A percentile compares a stretch with the other conserved stretches of the same genome.
phyloP scores from a whole-genome alignment of 257 asterid genomes.

The Forsythia suspensa region DNA sequence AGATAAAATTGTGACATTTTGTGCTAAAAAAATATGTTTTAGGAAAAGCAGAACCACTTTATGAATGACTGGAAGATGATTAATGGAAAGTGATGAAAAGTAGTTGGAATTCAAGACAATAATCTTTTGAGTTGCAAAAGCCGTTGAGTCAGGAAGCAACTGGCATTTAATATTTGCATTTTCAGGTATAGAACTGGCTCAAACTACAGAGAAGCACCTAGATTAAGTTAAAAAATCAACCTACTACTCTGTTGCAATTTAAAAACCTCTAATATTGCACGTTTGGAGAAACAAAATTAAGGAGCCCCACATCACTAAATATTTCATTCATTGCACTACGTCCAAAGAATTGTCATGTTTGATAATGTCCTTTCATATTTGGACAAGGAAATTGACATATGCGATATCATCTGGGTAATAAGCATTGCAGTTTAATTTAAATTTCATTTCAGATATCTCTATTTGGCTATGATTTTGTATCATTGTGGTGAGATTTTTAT shows the following conservation, averaged over 20 bases:
- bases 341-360: neutral
- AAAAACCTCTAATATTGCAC: neutral
- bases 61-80: conserved; percentile 5
- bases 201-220: neutral
- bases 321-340: no score
- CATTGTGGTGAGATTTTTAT: no score
- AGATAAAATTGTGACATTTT: neutral
- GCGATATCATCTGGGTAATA: no score
- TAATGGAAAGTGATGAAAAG: conserved; percentile 39
- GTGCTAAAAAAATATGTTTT: conserved; percentile 1
- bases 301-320: neutral
- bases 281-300: neutral
- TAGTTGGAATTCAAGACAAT: conserved; percentile 36
- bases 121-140: conserved; percentile 33
- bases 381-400: neutral
- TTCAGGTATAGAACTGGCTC: neutral
- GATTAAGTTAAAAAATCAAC: neutral
- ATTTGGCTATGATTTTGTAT: no score
- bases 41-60: neutral
- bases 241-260: neutral
- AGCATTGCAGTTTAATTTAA: no score
- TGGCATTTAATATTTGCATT: neutral
- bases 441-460: no score
- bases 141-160: conserved; percentile 21
- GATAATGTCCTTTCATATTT: neutral